Percentiles rank a stretch among this genome's conserved stretches.
Conservation (phyloP, 352 stramenopile genomes). For the Phytopythium ostracodes region DNA sequence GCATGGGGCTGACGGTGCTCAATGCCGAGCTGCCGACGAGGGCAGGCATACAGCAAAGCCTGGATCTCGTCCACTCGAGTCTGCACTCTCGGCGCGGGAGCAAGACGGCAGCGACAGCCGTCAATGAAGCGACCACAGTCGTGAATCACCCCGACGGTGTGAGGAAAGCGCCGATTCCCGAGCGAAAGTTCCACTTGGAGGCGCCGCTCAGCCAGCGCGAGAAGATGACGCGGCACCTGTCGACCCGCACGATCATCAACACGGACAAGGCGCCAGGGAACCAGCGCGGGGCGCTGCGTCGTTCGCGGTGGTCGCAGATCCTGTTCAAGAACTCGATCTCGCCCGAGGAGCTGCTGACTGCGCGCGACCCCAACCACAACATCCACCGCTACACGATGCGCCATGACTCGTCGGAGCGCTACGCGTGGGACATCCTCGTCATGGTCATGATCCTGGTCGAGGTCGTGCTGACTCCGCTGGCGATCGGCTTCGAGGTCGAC, state of each 20-base stretch:
- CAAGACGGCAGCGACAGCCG: not conserved
- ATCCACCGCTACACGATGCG: constrained; percentile 41
- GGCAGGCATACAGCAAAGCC: not conserved
- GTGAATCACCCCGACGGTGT: not conserved
- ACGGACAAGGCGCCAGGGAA: not conserved
- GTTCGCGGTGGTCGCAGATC: constrained; percentile 10
- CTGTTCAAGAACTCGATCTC: constrained; percentile 25
- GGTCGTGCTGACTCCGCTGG: constrained; percentile 45
- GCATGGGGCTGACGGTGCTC: constrained; percentile 18
- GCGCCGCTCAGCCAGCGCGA: not conserved
- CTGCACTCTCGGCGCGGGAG: not conserved
- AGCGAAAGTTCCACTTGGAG: constrained; percentile 14
- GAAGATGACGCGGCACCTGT: constrained; percentile 29
- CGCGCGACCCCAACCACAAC: constrained; percentile 23
- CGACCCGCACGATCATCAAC: constrained; percentile 4
- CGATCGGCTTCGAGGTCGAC: constrained; percentile 42
- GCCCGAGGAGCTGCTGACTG: constrained; percentile 31
- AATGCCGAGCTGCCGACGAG: constrained; percentile 6
- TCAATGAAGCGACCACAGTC: not conserved
- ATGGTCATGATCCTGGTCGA: constrained; percentile 53
- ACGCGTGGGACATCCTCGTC: constrained; percentile 51
- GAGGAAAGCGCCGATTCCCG: constrained; percentile 4
- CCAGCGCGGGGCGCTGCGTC: constrained; percentile 8
- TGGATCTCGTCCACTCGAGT: not conserved
- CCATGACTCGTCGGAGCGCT: constrained; percentile 38